These are phyloP conservation scores for Colletotrichum shisoi DNA, from an alignment of 2,329 filamentous ascomycete genomes.

Conservation along the genomic window DNA sequence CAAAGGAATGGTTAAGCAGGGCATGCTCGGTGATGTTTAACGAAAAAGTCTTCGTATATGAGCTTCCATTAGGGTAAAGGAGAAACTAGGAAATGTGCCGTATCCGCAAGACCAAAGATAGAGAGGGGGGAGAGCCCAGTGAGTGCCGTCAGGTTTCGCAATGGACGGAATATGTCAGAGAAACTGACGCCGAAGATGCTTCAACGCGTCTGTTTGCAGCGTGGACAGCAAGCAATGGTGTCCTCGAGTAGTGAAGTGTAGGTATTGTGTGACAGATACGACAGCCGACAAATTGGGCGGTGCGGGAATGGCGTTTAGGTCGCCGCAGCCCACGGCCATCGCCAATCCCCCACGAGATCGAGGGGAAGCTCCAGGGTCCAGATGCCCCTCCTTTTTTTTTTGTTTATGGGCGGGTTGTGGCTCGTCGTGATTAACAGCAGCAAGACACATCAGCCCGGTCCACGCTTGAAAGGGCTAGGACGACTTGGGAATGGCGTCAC, in stretches of 20 bases:
- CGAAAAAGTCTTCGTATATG: conserved; percentile 9
- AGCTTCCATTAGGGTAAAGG: neutral
- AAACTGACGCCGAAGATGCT: conserved; percentile 6
- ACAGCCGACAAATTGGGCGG: conserved; percentile 6
- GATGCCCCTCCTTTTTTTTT: conserved; percentile 33
- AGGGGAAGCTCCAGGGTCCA: conserved; percentile 34
- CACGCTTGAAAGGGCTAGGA: conserved; percentile 8
- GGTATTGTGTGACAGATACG: too few relatives aligned
- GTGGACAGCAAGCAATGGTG: neutral
- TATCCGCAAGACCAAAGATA: conserved; percentile 19
- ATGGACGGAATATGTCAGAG: conserved; percentile 25
- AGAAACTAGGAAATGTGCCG: neutral
- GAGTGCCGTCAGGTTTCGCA: neutral
- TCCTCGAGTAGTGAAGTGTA: too few relatives aligned
- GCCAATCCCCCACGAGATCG: conserved; percentile 40
- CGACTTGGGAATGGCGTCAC: conserved; percentile 18
- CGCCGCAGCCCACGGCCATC: conserved; percentile 31
- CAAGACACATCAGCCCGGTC: conserved; percentile 6
- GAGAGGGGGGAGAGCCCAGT: neutral
- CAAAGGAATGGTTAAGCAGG: neutral
- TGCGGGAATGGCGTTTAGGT: conserved; percentile 36
- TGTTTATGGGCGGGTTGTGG: neutral
- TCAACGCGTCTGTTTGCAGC: conserved; percentile 30
- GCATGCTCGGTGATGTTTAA: neutral
- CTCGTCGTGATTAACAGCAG: conserved; percentile 37